Base-by-base conservation (phyloP, 2,329 filamentous ascomycete species). In the Trichothecium sympodiale region DNA sequence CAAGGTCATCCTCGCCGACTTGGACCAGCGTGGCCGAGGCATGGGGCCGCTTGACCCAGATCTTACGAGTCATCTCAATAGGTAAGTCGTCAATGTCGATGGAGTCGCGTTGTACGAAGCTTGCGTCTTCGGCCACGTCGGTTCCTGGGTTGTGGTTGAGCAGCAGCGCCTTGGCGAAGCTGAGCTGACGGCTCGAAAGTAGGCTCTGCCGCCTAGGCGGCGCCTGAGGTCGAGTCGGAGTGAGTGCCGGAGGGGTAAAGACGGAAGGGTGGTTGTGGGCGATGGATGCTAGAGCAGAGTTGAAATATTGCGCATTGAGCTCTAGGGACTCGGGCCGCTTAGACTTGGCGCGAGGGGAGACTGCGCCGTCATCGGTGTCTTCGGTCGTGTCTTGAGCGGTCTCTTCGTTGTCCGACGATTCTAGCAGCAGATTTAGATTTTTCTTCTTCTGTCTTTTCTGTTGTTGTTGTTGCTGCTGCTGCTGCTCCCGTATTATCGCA, bases 41-140 rank as follows among this genome's bases (percentile, higher is more conserved):
- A 44, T 80, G 74, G 15, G 83, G 83, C 50, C 89, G 74, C 65
- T 83, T 91, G 54, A 96, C 89, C 91, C 91, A 98, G 49, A 96
- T 79, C 68, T 94, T 95, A 55, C 85, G 74, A 39, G 71, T 76
- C 74, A 79, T 79, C 41, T 55, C 62, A 41, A 54, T 53, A 49
- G 59, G 61, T 37, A 67, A 59, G 30, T 60, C 59, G 20, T 10
- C 20, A 25, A 25, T 25, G 10, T 25, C 20, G 10, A 25, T 25
- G 35, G 44, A 41, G 28, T 47, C 37, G 17, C 45, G 37, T 13
- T 44, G 45, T n/a, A 38, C 29, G 31, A 17, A 28, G 18, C 13
- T 15, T n/a, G 32, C 17, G 35, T 35, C 38, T 17, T 42, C 44
- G n/a, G 41, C 31, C 34, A 37, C 17, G 28, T 47, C 47, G 36